These are phyloP conservation scores for Yueomyces sp. DNA, from an alignment of 805 yeast species.

Conservation along the genomic window DNA sequence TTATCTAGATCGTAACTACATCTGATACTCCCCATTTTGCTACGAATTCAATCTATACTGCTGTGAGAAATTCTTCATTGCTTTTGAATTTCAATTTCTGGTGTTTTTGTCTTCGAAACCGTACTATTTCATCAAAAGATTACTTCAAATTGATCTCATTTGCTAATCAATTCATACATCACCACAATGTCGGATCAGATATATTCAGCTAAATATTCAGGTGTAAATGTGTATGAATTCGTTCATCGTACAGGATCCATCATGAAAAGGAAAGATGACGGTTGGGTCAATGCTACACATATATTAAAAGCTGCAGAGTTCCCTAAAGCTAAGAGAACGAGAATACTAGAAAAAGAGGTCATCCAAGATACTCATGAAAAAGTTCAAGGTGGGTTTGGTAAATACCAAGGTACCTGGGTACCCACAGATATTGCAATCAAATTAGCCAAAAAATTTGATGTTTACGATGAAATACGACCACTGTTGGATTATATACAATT, in stretches of 20 bases:
- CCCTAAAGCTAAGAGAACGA: slow-evolving; percentile 87
- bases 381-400: slow-evolving; percentile 94
- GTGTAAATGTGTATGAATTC: slow-evolving; percentile 76
- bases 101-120: too few species aligned
- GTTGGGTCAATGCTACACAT: slow-evolving; percentile 92
- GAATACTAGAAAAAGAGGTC: slow-evolving; percentile 86
- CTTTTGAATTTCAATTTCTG: too few species aligned
- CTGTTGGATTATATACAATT: slow-evolving; percentile 47
- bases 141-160: too few species aligned
- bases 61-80: too few species aligned
- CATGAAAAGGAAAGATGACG: slow-evolving; percentile 65
- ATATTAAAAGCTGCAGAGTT: slow-evolving; percentile 85
- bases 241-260: slow-evolving; percentile 54
- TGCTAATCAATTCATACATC: too few species aligned
- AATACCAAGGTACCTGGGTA: slow-evolving; percentile 96
- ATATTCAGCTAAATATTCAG: slow-evolving; percentile 66
- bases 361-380: slow-evolving; percentile 83
- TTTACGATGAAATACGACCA: slow-evolving; percentile 46
- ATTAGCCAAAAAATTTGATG: slow-evolving; percentile 54
- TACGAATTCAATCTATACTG: too few species aligned
- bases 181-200: slow-evolving; percentile 26
- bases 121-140: too few species aligned
- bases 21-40: too few species aligned
- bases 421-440: slow-evolving; percentile 65
- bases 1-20: too few species aligned